phyloP scores from a whole-genome alignment of 768 basidiomycete species.

The Mycena pura region DNA sequence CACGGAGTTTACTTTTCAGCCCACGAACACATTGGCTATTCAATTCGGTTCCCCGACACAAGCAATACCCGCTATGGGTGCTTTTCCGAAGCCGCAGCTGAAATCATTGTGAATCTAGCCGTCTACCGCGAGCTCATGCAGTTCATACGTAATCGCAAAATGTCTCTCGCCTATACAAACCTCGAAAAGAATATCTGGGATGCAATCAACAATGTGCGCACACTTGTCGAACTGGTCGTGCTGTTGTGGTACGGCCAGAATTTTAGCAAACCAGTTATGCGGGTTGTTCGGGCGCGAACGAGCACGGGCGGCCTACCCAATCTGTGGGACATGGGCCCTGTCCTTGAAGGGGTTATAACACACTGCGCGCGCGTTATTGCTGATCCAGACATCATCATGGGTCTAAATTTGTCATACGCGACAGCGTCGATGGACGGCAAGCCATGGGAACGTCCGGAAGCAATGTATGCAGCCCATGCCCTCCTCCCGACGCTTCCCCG shows the following conservation, averaged over 20 bases:
- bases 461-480: neutral
- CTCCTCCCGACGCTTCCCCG: no score
- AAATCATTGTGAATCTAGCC: conserved; percentile 31
- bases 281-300: conserved; percentile 26
- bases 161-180: conserved; percentile 24
- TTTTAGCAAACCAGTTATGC: conserved; percentile 38
- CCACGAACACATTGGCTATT: conserved; percentile 20
- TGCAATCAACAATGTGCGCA: conserved; percentile 33
- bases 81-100: conserved; percentile 34
- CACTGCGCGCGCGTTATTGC: conserved; percentile 12
- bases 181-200: conserved; percentile 37
- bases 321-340: conserved; percentile 34
- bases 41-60: conserved; percentile 37
- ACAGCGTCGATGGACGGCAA: neutral
- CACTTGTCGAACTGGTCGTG: conserved; percentile 36
- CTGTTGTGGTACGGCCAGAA: conserved; percentile 33
- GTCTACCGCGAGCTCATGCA: conserved; percentile 33
- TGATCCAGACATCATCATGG: neutral
- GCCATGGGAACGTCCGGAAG: neutral
- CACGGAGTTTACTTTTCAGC: conserved; percentile 23
- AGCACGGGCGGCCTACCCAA: no score
- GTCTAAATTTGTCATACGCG: neutral
- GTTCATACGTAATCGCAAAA: conserved; percentile 36
- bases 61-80: conserved; percentile 39
- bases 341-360: conserved; percentile 25